Evolutionary conservation across 176 grass and related monocot species (phyloP), one percentile per base, ranked within the genome.

Genomic region (Juncus inflexus): DNA sequence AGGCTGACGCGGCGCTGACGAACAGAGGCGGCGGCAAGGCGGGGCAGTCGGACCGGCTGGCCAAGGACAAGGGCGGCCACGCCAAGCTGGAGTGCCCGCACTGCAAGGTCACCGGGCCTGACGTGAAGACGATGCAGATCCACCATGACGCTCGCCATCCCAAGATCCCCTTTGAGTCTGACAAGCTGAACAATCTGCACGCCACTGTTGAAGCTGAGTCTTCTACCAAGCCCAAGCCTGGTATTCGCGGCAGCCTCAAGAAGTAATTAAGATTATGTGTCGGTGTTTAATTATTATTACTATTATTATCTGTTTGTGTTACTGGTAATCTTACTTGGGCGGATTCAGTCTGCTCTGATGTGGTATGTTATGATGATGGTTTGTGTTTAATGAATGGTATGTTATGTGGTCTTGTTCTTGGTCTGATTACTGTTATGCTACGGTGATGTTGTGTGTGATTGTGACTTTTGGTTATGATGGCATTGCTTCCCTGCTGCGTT

Each of bases 91-190:
- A 88, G 72, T 99, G 94, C 65, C 89, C 83, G 9, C 78, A 78
- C 63, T 99, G 94, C 83, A 91, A 86, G 75, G 74, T 50, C 73
- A 69, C 83, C 3, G 89, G 82, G 11, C 94, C 94, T 9, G 94
- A 92, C 73, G 8, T 90, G n/a, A 99, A 99, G 58, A 78, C 94
- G 37, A 92, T 99, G 89, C 82, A 99, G 89, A 99, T 92, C 83
- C 94, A 99, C 80, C 94, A 99, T 58, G 94, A 99, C 11, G 85
- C 94, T 12, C 78, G 78, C 50, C 94, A 99, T 47, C 94, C 94
- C 35, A 99, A 99, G 85, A 68, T 90, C 58, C 85, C 89, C 40
- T 99, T 90, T 61, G 94, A 99, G 41, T 74, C 83, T 6, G 77
- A 84, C 39, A 92, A 82, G 80, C 64, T 99, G 72, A 4, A 70